Conservation (phyloP, 202 grass and related monocot species). For the Zoysia matrella region DNA sequence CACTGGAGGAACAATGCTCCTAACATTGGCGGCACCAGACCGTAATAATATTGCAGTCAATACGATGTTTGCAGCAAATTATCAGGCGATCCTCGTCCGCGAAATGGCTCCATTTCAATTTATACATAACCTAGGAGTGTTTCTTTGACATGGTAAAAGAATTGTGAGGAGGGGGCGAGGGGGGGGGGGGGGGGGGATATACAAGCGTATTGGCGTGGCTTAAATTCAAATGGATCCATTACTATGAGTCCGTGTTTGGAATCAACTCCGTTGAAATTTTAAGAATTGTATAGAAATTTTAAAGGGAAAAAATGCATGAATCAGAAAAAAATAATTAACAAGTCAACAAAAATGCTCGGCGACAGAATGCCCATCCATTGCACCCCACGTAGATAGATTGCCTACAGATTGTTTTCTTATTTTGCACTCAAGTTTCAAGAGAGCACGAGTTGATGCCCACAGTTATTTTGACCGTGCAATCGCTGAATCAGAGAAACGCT, state of each 20-base stretch:
- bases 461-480: background rate
- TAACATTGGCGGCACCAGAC: background rate
- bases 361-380: background rate
- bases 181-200: no score
- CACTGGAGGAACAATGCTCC: background rate
- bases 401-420: background rate
- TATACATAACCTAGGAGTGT: no score
- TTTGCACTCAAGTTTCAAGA: background rate
- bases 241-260: no score
- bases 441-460: background rate
- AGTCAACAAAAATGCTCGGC: background rate
- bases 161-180: no score
- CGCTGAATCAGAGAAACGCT: no score
- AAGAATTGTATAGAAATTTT: no score
- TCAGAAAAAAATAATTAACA: background rate
- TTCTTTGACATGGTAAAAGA: no score
- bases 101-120: background rate
- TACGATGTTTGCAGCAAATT: background rate
- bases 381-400: background rate
- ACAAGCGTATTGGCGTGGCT: no score
- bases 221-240: no score
- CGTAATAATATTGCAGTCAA: background rate
- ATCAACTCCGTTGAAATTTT: no score
- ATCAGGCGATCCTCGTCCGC: background rate
- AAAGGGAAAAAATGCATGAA: no score